Evolutionary conservation across 2,329 filamentous ascomycete genomes (phyloP), one percentile per base, ranked within the genome.

Genomic region (Talaromyces sp.): DNA sequence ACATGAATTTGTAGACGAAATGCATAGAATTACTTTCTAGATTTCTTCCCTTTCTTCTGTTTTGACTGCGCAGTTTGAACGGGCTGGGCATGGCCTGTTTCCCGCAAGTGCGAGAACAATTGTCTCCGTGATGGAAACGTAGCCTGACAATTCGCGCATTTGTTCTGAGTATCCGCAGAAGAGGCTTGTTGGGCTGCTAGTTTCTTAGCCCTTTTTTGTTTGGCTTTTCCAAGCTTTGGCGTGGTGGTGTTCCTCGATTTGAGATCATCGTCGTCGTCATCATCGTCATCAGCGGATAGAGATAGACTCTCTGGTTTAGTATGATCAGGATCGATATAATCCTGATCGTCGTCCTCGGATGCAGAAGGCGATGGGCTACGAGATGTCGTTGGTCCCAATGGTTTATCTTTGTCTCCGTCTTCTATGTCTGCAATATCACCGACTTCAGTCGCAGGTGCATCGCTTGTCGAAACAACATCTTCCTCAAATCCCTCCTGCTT

Each of bases 111-210:
- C 54, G 82, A 77, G 69, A 93, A 93, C 17, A 95, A 73, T 63
- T 84, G 85, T 5, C 83, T 88, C 64, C 85, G 87, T 1, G 87
- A 90, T 0, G 82, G 84, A 75, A 97, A 99, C 0, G 76, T 81
- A 63, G 89, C 90, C 63, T 85, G 82, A 73, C 94, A 97, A 4
- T 85, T 83, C 2, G 88, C 82, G 69, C 94, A 97, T 65, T 86
- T 86, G 55, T 89, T 82, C 31, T 84, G 63, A 5, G 59, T 31
- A 19, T 64, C 63, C 45, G n/a, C 28, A 39, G 19, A 39, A n/a
- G 59, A 64, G 4, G 61, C 59, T 31, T 67, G 61, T 57, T 52
- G 48, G 6, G 72, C 70, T 5, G 77, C 78, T 13, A 77, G 78
- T 63, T 76, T 81, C 63, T 77, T 80, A 33, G 78, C 78, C 54